Conservation (phyloP, 163 green algal genomes). For the Scenedesmus sp. region DNA sequence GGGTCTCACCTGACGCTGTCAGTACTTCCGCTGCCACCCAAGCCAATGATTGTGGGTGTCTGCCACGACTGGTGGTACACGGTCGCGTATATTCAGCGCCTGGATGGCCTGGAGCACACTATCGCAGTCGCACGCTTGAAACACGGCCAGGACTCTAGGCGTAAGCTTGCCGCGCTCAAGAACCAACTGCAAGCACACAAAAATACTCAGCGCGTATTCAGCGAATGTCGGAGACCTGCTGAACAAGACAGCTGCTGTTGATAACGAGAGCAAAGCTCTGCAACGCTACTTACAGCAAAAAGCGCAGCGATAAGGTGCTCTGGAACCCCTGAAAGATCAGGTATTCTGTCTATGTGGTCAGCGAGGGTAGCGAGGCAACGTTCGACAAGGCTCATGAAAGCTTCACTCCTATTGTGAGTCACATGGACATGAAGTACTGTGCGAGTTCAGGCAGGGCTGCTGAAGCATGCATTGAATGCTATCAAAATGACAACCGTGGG, state of each 20-base stretch:
- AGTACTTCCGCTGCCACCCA: constrained; percentile 3
- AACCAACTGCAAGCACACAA: constrained; percentile 28
- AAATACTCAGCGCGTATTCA: background rate
- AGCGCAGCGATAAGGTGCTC: background rate
- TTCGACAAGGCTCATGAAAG: constrained; percentile 34
- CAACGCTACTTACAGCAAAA: background rate
- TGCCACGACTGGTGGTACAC: constrained; percentile 12
- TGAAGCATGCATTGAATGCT: too few relatives aligned
- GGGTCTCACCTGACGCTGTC: background rate
- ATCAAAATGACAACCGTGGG: too few relatives aligned
- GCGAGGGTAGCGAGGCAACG: background rate
- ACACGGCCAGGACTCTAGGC: constrained; percentile 27
- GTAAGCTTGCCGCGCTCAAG: constrained; percentile 37
- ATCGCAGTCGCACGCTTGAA: constrained; percentile 17
- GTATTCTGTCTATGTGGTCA: constrained; percentile 1
- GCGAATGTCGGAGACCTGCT: background rate
- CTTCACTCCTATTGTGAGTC: background rate
- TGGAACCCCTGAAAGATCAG: constrained; percentile 5
- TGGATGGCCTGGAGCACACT: background rate
- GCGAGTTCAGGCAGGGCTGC: background rate
- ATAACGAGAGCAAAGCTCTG: background rate
- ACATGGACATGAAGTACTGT: background rate
- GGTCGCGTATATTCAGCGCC: constrained; percentile 43
- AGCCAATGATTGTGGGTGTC: constrained; percentile 46
- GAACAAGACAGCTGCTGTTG: background rate